Percentiles rank a stretch among this genome's conserved stretches.
phyloP scores from a whole-genome alignment of 805 yeast genomes.

The Nakazawaea anatomiae region DNA sequence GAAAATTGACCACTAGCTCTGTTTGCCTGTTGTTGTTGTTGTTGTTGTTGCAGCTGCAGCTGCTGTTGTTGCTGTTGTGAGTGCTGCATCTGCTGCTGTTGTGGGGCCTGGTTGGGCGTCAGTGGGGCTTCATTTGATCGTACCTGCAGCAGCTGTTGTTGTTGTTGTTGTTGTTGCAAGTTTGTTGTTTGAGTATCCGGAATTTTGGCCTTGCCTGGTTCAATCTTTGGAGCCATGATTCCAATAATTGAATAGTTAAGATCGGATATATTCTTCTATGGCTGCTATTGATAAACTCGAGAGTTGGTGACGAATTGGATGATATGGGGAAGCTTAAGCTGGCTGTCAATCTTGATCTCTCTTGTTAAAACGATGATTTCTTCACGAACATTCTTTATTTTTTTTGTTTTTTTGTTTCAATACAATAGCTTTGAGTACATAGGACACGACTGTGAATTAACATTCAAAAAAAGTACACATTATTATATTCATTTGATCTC shows the following conservation, averaged over 20 bases:
- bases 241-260: too few species aligned
- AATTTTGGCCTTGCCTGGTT: neutral
- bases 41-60: slow-evolving; percentile 12
- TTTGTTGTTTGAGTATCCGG: neutral
- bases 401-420: neutral
- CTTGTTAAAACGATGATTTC: neutral
- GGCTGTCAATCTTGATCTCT: neutral
- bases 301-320: too few species aligned
- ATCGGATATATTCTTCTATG: too few species aligned
- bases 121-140: slow-evolving; percentile 2
- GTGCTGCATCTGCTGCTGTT: slow-evolving; percentile 11
- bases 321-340: too few species aligned
- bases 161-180: neutral
- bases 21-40: slow-evolving; percentile 9
- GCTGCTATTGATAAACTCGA: too few species aligned
- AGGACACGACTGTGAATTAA: neutral
- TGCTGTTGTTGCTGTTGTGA: slow-evolving; percentile 14
- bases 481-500: too few species aligned
- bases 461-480: too few species aligned
- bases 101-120: slow-evolving; percentile 9
- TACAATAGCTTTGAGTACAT: neutral
- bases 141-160: neutral
- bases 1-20: slow-evolving; percentile 42
- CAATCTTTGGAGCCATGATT: slow-evolving; percentile 5
- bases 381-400: neutral